Evolutionary conservation across 169 alveolate genomes (phyloP).

Genomic region (Plasmodium inui): DNA sequence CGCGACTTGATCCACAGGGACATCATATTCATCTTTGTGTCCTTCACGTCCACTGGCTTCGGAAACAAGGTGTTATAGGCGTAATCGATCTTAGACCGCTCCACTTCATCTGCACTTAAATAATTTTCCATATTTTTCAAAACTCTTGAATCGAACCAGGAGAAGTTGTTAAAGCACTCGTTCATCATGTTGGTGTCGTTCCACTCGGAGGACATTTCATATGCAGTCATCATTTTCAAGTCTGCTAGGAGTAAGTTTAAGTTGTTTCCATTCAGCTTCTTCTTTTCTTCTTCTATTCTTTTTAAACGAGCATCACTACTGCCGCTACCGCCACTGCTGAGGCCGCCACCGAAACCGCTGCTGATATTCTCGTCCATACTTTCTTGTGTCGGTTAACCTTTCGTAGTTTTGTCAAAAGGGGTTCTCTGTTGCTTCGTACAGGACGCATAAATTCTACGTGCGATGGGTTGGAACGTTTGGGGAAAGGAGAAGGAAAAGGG

Average conservation of each 20-base stretch:
- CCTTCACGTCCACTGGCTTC: slow-evolving; percentile 76
- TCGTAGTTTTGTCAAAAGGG: not conserved
- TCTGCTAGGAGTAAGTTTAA: slow-evolving; percentile 75
- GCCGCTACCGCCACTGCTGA: not conserved
- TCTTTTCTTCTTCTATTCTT: slow-evolving; percentile 63
- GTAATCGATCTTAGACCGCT: slow-evolving; percentile 77
- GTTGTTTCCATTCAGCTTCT: slow-evolving; percentile 31
- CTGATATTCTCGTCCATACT: slow-evolving; percentile 9
- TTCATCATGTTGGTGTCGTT: slow-evolving; percentile 79
- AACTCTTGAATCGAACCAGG: slow-evolving; percentile 80
- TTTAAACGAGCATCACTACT: slow-evolving; percentile 13
- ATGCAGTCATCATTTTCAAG: slow-evolving; percentile 79
- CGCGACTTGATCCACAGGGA: slow-evolving; percentile 81
- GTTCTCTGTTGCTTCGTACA: not conserved
- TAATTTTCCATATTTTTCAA: slow-evolving; percentile 74
- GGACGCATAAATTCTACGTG: not conserved
- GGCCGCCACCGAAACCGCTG: not conserved
- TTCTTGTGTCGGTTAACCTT: not conserved
- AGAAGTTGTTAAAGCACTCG: slow-evolving; percentile 76
- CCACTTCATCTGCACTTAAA: slow-evolving; percentile 75
- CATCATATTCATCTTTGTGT: slow-evolving; percentile 79
- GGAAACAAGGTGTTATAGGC: slow-evolving; percentile 80
- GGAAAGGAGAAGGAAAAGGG: not conserved
- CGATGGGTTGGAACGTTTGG: not conserved
- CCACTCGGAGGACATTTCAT: slow-evolving; percentile 81